Conservation (phyloP, 257 asterid genomes). For the Salvia splendens region DNA sequence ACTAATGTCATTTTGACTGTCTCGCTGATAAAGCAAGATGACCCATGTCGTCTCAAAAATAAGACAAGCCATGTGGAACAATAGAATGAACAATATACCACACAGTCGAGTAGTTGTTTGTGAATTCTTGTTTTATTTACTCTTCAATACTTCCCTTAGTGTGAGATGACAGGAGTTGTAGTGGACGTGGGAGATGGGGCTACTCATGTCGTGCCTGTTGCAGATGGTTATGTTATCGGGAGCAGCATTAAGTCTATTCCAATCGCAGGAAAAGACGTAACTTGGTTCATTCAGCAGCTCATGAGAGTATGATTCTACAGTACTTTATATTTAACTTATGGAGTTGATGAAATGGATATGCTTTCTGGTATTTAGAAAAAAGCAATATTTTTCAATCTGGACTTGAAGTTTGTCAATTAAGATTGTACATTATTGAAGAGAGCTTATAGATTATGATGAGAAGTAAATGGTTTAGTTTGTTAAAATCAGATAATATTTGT, state of each 20-base stretch:
- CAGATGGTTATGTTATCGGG: slow-evolving; percentile 97
- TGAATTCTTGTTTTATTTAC: slow-evolving; percentile 36
- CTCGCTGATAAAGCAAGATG: slow-evolving; percentile 20
- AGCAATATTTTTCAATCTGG: neutral
- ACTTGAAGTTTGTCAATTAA: too few relatives aligned
- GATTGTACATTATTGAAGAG: slow-evolving; percentile 11
- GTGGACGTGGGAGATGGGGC: slow-evolving; percentile 99
- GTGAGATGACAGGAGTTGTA: slow-evolving; percentile 99
- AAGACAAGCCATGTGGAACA: slow-evolving; percentile 4
- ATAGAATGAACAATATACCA: slow-evolving; percentile 1
- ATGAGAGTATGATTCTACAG: slow-evolving; percentile 61
- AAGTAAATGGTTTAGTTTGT: neutral
- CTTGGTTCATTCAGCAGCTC: slow-evolving; percentile 86
- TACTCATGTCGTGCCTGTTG: slow-evolving; percentile 96
- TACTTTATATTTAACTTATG: neutral
- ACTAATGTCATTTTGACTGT: neutral
- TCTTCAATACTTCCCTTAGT: slow-evolving; percentile 52
- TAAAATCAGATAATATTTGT: neutral
- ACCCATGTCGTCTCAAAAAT: too few relatives aligned
- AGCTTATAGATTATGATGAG: neutral
- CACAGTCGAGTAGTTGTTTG: slow-evolving; percentile 27
- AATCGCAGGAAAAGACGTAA: slow-evolving; percentile 83
- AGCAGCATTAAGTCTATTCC: slow-evolving; percentile 97
- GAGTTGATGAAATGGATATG: neutral
- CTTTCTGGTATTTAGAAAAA: too few relatives aligned